Conservation (phyloP, 2,329 filamentous ascomycete genomes). For the Fusarium sp. region DNA sequence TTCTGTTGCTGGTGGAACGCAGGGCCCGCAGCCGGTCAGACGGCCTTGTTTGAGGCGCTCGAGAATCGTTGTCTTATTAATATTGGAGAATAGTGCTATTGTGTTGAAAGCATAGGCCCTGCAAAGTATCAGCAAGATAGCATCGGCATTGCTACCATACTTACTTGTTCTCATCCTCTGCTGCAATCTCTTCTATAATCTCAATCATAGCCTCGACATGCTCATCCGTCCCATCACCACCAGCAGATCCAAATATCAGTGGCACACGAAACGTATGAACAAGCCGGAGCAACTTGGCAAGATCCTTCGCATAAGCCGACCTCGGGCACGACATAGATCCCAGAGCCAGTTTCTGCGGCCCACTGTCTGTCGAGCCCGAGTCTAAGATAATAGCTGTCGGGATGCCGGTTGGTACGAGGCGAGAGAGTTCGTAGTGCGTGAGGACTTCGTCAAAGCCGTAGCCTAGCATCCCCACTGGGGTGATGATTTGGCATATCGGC, state of each 20-base stretch:
- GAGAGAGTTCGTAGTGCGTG: constrained; percentile 36
- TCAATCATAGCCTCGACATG: constrained; percentile 53
- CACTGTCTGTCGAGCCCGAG: constrained; percentile 49
- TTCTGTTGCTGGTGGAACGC: constrained; percentile 51
- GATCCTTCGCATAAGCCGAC: constrained; percentile 53
- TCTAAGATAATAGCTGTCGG: constrained; percentile 50
- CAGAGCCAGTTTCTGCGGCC: constrained; percentile 53
- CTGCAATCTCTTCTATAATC: constrained; percentile 45
- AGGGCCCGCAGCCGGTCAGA: constrained; percentile 50
- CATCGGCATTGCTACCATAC: fast-evolving
- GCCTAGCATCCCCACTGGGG: constrained; percentile 59
- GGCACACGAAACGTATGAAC: constrained; percentile 48
- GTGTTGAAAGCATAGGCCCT: constrained; percentile 44
- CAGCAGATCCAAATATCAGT: constrained; percentile 55
- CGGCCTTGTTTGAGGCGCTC: constrained; percentile 42
- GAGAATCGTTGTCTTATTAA: constrained; percentile 47
- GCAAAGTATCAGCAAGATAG: not conserved
- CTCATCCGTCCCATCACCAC: constrained; percentile 57
- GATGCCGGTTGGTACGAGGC: constrained; percentile 39
- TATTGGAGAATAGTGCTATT: constrained; percentile 50
- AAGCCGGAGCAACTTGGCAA: constrained; percentile 50
- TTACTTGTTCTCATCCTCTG: constrained; percentile 14
- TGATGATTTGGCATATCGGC: constrained; percentile 47
- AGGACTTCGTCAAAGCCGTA: constrained; percentile 55
- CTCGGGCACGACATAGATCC: constrained; percentile 52